phyloP scores from a whole-genome alignment of 2,329 filamentous ascomycete species.

The Hypocreales sp. region DNA sequence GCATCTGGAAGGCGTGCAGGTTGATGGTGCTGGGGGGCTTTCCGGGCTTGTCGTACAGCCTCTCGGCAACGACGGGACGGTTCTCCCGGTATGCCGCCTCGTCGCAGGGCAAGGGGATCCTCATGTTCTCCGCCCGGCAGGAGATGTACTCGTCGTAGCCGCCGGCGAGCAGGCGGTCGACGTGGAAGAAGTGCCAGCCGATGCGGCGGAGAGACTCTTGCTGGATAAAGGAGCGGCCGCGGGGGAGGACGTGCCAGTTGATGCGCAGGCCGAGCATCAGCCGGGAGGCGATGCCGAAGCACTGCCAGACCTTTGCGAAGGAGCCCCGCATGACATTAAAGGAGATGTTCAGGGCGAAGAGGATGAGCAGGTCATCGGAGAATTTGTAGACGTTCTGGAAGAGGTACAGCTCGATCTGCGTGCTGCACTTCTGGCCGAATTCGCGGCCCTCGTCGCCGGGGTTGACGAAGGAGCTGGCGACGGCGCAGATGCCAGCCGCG shows the following conservation, averaged over 20 bases:
- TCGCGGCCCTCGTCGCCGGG: slow-evolving; percentile 15
- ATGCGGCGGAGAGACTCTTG: slow-evolving; percentile 20
- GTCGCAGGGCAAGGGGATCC: slow-evolving; percentile 19
- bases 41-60: slow-evolving; percentile 13
- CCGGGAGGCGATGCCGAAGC: slow-evolving; percentile 19
- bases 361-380: slow-evolving; percentile 15
- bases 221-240: slow-evolving; percentile 15
- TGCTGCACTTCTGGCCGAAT: slow-evolving; percentile 21
- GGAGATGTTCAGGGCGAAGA: slow-evolving; percentile 18
- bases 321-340: slow-evolving; percentile 20
- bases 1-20: slow-evolving; percentile 18
- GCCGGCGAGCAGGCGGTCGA: slow-evolving; percentile 21
- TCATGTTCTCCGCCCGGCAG: slow-evolving; percentile 20
- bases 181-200: slow-evolving; percentile 22
- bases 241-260: slow-evolving; percentile 20
- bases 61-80: slow-evolving; percentile 13
- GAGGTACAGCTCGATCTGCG: slow-evolving; percentile 22
- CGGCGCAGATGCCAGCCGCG: slow-evolving; percentile 22
- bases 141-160: slow-evolving; percentile 24
- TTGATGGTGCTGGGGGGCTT: slow-evolving; percentile 11
- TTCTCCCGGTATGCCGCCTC: slow-evolving; percentile 17
- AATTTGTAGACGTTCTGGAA: slow-evolving; percentile 23
- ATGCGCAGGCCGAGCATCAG: slow-evolving; percentile 22
- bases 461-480: slow-evolving; percentile 20
- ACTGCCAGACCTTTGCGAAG: slow-evolving; percentile 24